Evolutionary conservation across 108 stramenopile species (phyloP).

Genomic region (Pseudonitzschia pungens): DNA sequence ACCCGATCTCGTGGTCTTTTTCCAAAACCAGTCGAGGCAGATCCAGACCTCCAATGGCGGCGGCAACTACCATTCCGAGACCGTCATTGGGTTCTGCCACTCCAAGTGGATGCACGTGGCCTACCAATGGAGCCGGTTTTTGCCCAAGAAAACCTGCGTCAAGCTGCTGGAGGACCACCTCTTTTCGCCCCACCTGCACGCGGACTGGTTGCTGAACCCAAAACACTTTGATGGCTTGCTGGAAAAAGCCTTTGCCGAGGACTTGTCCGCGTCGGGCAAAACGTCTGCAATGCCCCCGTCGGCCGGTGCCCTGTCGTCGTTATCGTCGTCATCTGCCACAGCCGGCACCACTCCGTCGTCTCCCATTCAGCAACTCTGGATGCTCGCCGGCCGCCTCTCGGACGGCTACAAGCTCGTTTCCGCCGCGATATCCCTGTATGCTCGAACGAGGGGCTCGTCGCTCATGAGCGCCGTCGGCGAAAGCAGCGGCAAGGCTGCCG

Average conservation of each 20-base stretch:
- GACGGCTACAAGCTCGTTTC: slow-evolving; percentile 41
- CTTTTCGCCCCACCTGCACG: slow-evolving; percentile 32
- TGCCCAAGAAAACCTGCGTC: slow-evolving; percentile 34
- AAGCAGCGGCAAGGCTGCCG: background rate
- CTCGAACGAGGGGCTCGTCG: slow-evolving; percentile 26
- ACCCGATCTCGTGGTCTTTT: slow-evolving; percentile 42
- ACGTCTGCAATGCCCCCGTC: background rate
- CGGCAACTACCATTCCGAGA: slow-evolving; percentile 25
- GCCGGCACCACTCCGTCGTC: slow-evolving; percentile 5
- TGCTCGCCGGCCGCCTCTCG: slow-evolving; percentile 36
- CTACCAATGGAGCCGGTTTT: slow-evolving; percentile 29
- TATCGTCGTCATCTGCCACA: background rate
- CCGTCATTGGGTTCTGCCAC: slow-evolving; percentile 29
- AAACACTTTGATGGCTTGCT: slow-evolving; percentile 41
- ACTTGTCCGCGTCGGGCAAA: background rate
- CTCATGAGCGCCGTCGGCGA: slow-evolving; percentile 20
- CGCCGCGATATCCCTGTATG: slow-evolving; percentile 40
- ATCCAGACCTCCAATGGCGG: slow-evolving; percentile 1
- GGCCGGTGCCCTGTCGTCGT: background rate
- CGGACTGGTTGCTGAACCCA: slow-evolving; percentile 36
- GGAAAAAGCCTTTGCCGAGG: slow-evolving; percentile 28
- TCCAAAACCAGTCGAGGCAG: slow-evolving; percentile 27
- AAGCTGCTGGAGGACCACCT: slow-evolving; percentile 39
- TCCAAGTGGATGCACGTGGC: slow-evolving; percentile 43
- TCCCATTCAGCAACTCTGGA: slow-evolving; percentile 46